phyloP scores from a whole-genome alignment of 805 yeast species.

The Myxozyma melibiosi region DNA sequence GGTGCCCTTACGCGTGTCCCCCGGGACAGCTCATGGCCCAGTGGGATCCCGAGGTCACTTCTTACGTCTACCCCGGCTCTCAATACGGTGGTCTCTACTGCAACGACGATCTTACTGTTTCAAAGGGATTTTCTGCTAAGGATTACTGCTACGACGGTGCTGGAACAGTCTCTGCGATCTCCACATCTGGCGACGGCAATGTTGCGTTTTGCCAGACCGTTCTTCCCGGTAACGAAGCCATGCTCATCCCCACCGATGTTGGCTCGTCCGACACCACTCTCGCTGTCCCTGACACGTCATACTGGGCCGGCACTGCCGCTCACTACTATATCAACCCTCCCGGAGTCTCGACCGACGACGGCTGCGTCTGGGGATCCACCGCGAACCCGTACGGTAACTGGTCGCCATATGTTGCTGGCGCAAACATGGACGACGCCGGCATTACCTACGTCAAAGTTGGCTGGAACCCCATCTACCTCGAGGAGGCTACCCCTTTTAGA shows the following conservation, averaged over 20 bases:
- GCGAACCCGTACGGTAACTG: slow-evolving; percentile 79
- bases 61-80: slow-evolving; percentile 75
- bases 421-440: slow-evolving; percentile 70
- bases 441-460: slow-evolving; percentile 78
- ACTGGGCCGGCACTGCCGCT: slow-evolving; percentile 67
- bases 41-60: slow-evolving; percentile 79
- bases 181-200: slow-evolving; percentile 55
- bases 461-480: slow-evolving; percentile 86
- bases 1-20: slow-evolving; percentile 91
- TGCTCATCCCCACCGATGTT: slow-evolving; percentile 82
- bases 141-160: slow-evolving; percentile 76
- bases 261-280: slow-evolving; percentile 54
- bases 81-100: slow-evolving; percentile 84
- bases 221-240: slow-evolving; percentile 90
- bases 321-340: slow-evolving; percentile 86
- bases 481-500: slow-evolving; percentile 56
- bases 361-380: slow-evolving; percentile 81
- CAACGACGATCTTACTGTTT: slow-evolving; percentile 65
- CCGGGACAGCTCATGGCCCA: slow-evolving; percentile 86
- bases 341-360: slow-evolving; percentile 73
- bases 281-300: slow-evolving; percentile 78
- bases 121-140: slow-evolving; percentile 59
- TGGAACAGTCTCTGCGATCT: slow-evolving; percentile 61
- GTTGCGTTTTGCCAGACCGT: slow-evolving; percentile 93
- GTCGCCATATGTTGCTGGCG: slow-evolving; percentile 93